These are phyloP conservation scores for Leishmania braziliensis DNA, from an alignment of 208 protist species.

Conservation along the genomic window DNA sequence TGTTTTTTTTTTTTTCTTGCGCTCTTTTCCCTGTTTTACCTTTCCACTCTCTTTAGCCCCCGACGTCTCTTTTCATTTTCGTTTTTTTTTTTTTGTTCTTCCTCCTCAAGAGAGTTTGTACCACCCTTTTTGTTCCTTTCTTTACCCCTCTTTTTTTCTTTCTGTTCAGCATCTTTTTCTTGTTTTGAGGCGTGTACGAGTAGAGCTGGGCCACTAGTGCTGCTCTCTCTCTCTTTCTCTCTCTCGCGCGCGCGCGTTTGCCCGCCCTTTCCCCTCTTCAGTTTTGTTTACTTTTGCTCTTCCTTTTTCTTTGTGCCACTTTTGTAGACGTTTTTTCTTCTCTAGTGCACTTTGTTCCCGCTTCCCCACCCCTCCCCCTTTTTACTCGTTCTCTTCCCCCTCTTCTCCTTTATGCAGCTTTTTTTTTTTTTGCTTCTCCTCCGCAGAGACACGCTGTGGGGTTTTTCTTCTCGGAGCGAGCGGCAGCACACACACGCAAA, in stretches of 20 bases:
- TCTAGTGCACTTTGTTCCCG: neutral
- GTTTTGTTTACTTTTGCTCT: neutral
- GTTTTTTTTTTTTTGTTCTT: neutral
- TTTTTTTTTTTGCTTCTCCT: neutral
- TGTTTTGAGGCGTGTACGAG: neutral
- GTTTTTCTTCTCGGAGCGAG: neutral
- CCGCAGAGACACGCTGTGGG: neutral
- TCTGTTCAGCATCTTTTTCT: neutral
- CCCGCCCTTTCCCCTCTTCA: neutral
- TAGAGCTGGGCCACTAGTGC: neutral
- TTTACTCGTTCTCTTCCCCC: neutral
- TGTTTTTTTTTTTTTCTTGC: constrained; percentile 2
- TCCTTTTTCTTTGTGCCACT: neutral
- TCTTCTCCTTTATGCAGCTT: neutral
- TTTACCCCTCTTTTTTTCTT: neutral
- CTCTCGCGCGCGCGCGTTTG: neutral
- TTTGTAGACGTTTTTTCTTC: neutral
- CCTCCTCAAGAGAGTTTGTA: neutral
- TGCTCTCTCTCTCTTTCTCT: constrained; percentile 5
- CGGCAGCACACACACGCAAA: neutral
- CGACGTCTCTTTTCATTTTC: neutral
- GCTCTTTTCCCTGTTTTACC: neutral
- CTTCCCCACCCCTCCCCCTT: neutral
- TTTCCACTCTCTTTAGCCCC: neutral
- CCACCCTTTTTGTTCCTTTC: neutral